Percentiles rank a stretch among this genome's conserved stretches.
Evolutionary conservation across 164 flowering plant species (phyloP).

Genomic region (Magnolia officinalis): DNA sequence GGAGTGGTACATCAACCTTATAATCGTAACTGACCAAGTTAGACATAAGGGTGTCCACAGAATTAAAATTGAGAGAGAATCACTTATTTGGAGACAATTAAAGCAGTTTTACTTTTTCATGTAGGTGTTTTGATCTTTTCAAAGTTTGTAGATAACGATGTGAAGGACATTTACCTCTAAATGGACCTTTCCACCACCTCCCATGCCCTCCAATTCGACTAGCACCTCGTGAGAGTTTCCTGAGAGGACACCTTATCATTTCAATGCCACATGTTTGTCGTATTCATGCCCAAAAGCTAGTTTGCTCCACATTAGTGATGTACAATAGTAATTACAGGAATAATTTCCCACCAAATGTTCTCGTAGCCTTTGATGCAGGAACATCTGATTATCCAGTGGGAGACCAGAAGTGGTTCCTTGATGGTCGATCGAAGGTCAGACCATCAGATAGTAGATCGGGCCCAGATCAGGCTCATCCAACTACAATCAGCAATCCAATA

Average conservation of each 20-base stretch:
- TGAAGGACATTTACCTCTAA: constrained; percentile 60
- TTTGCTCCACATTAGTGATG: background rate
- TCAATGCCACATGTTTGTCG: background rate
- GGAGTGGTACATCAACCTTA: background rate
- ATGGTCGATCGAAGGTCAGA: no score
- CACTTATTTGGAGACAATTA: background rate
- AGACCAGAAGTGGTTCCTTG: no score
- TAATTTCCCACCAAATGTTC: background rate
- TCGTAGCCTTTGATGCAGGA: background rate
- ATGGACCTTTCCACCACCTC: constrained; percentile 92
- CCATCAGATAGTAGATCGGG: no score
- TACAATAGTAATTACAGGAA: background rate
- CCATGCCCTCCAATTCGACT: constrained; percentile 92
- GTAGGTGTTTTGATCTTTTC: background rate
- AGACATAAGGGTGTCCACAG: background rate
- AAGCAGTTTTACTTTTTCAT: background rate
- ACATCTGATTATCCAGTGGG: background rate
- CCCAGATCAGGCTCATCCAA: no score
- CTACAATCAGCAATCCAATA: no score
- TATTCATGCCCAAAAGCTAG: background rate
- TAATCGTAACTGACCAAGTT: background rate
- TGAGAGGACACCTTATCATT: constrained; percentile 23
- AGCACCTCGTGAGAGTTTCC: constrained; percentile 71
- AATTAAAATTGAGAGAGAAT: background rate
- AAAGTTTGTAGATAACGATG: background rate